Evolutionary conservation across 192 early-diverging fungal species (phyloP).

Genomic region (Coemansia furcata): DNA sequence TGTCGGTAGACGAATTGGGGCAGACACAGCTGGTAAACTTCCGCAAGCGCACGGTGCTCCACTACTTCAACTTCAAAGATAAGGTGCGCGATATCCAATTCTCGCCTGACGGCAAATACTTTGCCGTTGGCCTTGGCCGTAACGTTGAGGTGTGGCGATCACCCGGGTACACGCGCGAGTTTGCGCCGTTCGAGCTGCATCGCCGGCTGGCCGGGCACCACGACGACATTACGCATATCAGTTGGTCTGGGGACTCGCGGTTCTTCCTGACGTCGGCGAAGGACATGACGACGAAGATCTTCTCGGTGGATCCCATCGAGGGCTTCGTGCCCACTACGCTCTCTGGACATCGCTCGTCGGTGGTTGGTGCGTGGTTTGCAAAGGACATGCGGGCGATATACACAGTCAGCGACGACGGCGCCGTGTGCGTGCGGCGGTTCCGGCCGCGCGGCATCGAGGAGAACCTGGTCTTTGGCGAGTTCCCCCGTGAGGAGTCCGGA

Average conservation of each 20-base stretch:
- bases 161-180: constrained; percentile 89
- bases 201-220: constrained; percentile 74
- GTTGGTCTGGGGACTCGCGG: constrained; percentile 85
- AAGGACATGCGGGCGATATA: constrained; percentile 58
- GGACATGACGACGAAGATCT: constrained; percentile 46
- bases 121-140: constrained; percentile 87
- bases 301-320: constrained; percentile 60
- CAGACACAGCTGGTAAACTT: constrained; percentile 84
- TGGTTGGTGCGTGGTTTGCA: constrained; percentile 76
- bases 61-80: constrained; percentile 84
- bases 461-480: constrained; percentile 60
- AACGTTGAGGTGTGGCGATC: constrained; percentile 88
- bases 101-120: constrained; percentile 83
- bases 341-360: constrained; percentile 79
- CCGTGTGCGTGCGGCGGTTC: constrained; percentile 76
- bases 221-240: constrained; percentile 80
- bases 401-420: constrained; percentile 86
- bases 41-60: constrained; percentile 77
- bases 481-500: constrained; percentile 53
- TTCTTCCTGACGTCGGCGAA: constrained; percentile 54
- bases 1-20: constrained; percentile 95
- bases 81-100: constrained; percentile 83
- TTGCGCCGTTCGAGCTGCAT: constrained; percentile 87
- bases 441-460: constrained; percentile 54
- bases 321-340: constrained; percentile 73